phyloP scores from a whole-genome alignment of 345 rosid species.

The Gossypium stocksii region DNA sequence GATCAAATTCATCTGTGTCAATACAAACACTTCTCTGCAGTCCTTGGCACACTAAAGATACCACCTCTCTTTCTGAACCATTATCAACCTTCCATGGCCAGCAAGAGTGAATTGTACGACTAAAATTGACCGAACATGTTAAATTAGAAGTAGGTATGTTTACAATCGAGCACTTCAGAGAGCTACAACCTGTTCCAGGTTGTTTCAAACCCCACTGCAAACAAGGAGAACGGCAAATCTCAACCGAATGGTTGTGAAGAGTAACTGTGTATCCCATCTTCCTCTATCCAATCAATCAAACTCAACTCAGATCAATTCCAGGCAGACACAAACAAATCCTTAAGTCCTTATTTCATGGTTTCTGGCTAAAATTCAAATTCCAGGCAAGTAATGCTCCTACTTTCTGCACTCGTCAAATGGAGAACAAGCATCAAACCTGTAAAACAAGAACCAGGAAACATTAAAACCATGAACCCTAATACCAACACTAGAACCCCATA shows the following conservation, averaged over 20 bases:
- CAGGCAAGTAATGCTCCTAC: neutral
- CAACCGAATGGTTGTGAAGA: constrained; percentile 34
- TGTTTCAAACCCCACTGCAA: constrained; percentile 25
- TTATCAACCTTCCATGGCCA: constrained; percentile 26
- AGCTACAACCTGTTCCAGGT: constrained; percentile 15
- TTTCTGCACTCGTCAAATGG: neutral
- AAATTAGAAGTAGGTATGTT: constrained; percentile 15
- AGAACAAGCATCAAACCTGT: neutral
- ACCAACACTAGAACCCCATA: neutral
- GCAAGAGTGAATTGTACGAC: constrained; percentile 17
- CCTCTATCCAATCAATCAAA: neutral
- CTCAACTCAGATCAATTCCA: neutral
- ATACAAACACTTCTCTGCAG: constrained; percentile 34
- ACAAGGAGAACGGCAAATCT: constrained; percentile 26
- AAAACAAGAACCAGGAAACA: neutral
- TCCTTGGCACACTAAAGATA: constrained; percentile 28
- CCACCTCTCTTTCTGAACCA: constrained; percentile 20
- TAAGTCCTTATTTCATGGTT: neutral
- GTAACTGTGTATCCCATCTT: constrained; percentile 43
- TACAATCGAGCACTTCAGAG: neutral
- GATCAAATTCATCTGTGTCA: constrained; percentile 38
- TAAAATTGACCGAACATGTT: constrained; percentile 17
- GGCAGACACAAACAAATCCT: neutral
- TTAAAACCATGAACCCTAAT: neutral
- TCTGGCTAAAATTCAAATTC: neutral